Percentiles rank a stretch among this genome's conserved stretches.
phyloP scores from a whole-genome alignment of 2,329 filamentous ascomycete genomes.

The Claviceps sp. region DNA sequence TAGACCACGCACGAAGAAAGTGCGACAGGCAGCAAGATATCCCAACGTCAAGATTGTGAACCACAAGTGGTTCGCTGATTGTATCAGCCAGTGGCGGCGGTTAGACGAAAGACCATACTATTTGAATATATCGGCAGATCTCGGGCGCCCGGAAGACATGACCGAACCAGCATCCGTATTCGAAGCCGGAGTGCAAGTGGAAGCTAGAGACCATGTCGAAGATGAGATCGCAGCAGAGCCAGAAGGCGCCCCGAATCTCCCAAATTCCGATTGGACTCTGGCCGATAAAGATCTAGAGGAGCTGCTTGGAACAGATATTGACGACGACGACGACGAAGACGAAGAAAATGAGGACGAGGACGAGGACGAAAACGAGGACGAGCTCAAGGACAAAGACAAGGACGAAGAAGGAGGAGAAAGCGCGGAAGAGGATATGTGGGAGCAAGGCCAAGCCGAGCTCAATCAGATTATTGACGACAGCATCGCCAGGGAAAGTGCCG shows the following conservation, averaged over 20 bases:
- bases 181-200: conserved; percentile 16
- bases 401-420: neutral
- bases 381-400: conserved; percentile 8
- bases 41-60: conserved; percentile 81
- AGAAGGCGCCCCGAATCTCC: conserved; percentile 29
- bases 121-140: conserved; percentile 59
- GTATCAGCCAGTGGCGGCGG: conserved; percentile 69
- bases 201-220: conserved; percentile 8
- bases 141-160: conserved; percentile 23
- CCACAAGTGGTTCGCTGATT: conserved; percentile 78
- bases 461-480: neutral
- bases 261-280: conserved; percentile 29
- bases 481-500: conserved; percentile 10
- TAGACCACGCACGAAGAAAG: conserved; percentile 75
- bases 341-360: conserved; percentile 9
- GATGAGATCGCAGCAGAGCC: conserved; percentile 16
- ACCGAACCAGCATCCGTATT: conserved; percentile 19
- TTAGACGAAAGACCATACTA: conserved; percentile 68
- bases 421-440: too few species aligned
- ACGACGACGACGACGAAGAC: conserved; percentile 11
- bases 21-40: conserved; percentile 70
- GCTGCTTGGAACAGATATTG: conserved; percentile 49
- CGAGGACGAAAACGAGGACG: conserved; percentile 13
- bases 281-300: conserved; percentile 63
- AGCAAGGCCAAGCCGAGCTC: neutral